Evolutionary conservation across 2,329 filamentous ascomycete species (phyloP).

Genomic region (Leptographium radiaticola): DNA sequence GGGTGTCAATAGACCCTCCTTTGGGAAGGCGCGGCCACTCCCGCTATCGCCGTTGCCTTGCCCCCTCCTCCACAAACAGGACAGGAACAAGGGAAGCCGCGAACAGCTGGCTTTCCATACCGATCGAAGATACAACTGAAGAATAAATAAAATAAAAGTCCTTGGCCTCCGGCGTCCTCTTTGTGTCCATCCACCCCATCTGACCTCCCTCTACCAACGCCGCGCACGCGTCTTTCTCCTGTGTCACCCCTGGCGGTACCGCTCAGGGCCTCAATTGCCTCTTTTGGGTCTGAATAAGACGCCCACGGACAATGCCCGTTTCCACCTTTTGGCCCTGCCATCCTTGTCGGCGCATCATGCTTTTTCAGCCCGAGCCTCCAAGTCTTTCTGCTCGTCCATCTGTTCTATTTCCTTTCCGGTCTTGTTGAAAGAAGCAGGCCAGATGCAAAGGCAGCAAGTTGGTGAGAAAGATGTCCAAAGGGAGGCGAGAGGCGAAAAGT

Average conservation of each 20-base stretch:
- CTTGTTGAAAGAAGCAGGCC: neutral
- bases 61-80: neutral
- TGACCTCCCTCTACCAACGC: neutral
- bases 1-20: slow-evolving; percentile 13
- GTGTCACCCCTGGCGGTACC: neutral
- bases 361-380: no score
- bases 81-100: neutral
- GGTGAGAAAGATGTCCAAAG: neutral
- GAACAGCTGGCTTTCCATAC: no score
- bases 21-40: neutral
- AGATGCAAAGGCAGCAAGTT: neutral
- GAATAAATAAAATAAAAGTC: neutral
- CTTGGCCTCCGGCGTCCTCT: neutral
- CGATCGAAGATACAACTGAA: neutral
- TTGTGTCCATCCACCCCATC: neutral
- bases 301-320: neutral
- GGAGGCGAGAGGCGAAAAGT: neutral
- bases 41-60: neutral
- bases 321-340: neutral
- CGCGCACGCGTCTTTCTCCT: neutral
- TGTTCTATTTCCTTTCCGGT: neutral
- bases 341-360: no score
- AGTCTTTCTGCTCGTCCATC: neutral
- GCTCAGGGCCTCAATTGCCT: neutral
- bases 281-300: slow-evolving; percentile 4